Base-by-base conservation (phyloP, 2,329 filamentous ascomycete species). In the Fusarium virguliforme region DNA sequence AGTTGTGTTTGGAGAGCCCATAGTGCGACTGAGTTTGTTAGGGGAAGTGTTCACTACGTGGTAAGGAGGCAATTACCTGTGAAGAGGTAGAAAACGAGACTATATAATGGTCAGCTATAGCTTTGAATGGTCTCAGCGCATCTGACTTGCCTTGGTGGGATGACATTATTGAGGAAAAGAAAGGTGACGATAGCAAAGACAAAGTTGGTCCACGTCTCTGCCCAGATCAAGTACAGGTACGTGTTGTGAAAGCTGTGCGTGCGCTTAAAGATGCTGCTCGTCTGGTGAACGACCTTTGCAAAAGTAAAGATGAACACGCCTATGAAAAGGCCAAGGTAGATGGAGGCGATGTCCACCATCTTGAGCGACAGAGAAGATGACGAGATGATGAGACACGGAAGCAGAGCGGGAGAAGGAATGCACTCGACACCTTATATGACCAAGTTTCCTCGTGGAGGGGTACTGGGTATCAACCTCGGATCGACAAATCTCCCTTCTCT, bases 1-100 rank as follows among this genome's bases (percentile, higher is more conserved):
- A 84, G 75, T 40, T 84, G 82, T 6, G 82, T 82, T 48, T 80
- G 75, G 12, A 77, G 62, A 1, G 69, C 63, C 70, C 70, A 73
- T 34, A 72, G 28, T 12, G 48, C 28, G 6, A 65, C 66, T 8
- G 60, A 4, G 26, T 35, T 30, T 56, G 43, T 41, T 41, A 41
- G 38, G n/a, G 18, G 28, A 28, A 56, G n/a, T 7, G 22, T 18
- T 41, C 38, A 24, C 38, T 18, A 18, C 9, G 15, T 22, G 38
- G 9, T 8, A 5, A 38, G 18, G n/a, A 41, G 22, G 22, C 38
- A 41, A 32, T 24, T 41, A 41, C 38, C 38, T n/a, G 34, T 70
- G 1, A 58, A 37, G 6, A 72, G 18, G 8, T 50, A 64, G 38
- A 72, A 72, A 2, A 38, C 43, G 1, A 72, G 55, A 4, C 70